Evolutionary conservation across 1,139 yeast genomes (phyloP).

Genomic region (Arxiozyma slooffiae): DNA sequence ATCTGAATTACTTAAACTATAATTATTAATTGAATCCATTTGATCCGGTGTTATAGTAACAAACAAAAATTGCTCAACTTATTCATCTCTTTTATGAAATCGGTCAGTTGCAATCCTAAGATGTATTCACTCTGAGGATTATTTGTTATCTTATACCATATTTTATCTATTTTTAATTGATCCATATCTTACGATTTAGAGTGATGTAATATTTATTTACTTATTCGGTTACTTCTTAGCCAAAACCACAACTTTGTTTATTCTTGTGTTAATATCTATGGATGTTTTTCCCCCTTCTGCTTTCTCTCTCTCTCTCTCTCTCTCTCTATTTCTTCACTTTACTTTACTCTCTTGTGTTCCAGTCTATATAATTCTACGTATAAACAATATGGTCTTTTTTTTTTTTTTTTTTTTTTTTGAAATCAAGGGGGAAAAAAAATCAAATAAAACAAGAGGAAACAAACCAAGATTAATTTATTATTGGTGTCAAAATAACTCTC

Average conservation of each 20-base stretch:
- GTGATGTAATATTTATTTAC: background rate
- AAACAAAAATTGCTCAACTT: slow-evolving; percentile 4
- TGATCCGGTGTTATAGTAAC: slow-evolving; percentile 17
- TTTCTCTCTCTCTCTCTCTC: no score
- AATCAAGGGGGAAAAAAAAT: background rate
- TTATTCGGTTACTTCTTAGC: background rate
- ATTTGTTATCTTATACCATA: background rate
- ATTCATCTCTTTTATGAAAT: background rate
- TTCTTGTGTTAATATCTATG: background rate
- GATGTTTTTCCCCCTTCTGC: no score
- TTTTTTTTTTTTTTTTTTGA: background rate
- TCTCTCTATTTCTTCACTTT: no score
- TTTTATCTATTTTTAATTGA: background rate
- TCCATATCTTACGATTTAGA: background rate
- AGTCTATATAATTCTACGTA: background rate
- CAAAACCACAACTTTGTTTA: background rate
- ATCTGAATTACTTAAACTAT: slow-evolving; percentile 23
- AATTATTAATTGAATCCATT: slow-evolving; percentile 19
- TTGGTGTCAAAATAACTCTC: background rate
- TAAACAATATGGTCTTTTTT: no score
- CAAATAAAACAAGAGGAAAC: no score
- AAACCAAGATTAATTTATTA: no score
- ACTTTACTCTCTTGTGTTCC: background rate
- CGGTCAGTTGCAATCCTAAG: background rate
- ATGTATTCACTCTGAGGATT: background rate